Percentiles rank a stretch among this genome's conserved stretches.
Conservation (phyloP, 345 rosid species). For the Eucalyptus globulus region DNA sequence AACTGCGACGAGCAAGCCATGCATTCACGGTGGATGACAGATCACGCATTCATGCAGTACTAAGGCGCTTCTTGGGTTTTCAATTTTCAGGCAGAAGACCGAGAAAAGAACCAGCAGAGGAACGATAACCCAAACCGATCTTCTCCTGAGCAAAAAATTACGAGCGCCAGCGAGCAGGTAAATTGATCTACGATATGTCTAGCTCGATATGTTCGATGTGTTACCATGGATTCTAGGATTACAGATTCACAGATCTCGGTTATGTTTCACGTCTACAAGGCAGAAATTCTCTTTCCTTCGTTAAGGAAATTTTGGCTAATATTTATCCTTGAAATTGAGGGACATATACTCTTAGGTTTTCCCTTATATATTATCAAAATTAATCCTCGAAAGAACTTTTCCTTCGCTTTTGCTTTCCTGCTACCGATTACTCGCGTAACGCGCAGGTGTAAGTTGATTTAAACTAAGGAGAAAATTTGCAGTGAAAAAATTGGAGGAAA, state of each 20-base stretch:
- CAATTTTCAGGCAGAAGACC: constrained; percentile 11
- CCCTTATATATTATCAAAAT: background rate
- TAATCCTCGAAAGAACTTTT: background rate
- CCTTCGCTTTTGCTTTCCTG: background rate
- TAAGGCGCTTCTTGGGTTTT: background rate
- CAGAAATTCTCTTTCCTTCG: background rate
- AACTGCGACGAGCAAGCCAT: background rate
- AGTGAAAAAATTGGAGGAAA: background rate
- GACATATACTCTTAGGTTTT: background rate
- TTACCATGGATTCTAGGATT: background rate
- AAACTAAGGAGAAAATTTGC: background rate
- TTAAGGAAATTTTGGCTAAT: background rate
- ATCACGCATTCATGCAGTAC: background rate
- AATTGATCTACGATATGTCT: background rate
- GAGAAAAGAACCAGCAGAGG: constrained; percentile 1
- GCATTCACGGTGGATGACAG: background rate
- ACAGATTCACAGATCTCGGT: background rate
- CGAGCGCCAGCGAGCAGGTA: background rate
- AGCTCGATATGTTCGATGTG: background rate
- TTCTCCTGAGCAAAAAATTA: constrained; percentile 2
- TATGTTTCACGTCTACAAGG: background rate
- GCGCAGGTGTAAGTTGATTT: background rate
- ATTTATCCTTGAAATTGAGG: background rate
- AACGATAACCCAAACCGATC: constrained; percentile 4
- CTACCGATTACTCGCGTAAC: background rate